A percentile compares a stretch with the other conserved stretches of the same genome.
Evolutionary conservation across 495 filamentous ascomycete genomes (phyloP).

Genomic region (Penicillium nucicola): DNA sequence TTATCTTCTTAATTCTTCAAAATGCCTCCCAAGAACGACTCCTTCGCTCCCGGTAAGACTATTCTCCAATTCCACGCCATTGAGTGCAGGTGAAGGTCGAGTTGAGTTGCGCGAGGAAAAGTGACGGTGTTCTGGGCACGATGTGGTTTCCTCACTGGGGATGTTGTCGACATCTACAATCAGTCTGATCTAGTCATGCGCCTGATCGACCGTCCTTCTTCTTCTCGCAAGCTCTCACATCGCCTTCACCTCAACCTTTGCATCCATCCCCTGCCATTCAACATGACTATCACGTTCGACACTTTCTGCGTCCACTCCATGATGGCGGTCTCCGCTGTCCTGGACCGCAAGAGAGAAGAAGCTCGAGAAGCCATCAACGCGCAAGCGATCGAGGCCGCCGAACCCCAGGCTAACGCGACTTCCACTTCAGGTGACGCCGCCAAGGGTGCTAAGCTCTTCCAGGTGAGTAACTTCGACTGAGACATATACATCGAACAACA

Average conservation of each 20-base stretch:
- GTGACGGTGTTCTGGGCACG: neutral
- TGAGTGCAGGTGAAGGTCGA: neutral
- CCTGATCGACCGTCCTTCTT: too few species aligned
- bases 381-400: conserved; percentile 6
- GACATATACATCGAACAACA: neutral
- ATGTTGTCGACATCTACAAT: neutral
- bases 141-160: too few species aligned
- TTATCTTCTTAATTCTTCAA: conserved; percentile 29
- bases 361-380: neutral
- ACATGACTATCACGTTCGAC: too few species aligned
- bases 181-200: neutral
- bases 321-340: too few species aligned
- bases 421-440: conserved; percentile 72
- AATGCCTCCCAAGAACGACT: conserved; percentile 44
- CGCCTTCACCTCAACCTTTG: too few species aligned
- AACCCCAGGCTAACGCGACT: conserved; percentile 25
- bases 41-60: conserved; percentile 45
- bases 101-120: neutral
- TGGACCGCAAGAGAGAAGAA: too few species aligned
- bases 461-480: conserved; percentile 43
- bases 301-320: too few species aligned
- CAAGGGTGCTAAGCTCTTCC: conserved; percentile 99
- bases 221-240: too few species aligned
- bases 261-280: too few species aligned
- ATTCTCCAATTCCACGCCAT: conserved; percentile 3